A percentile compares a stretch with the other conserved stretches of the same genome.
phyloP scores from a whole-genome alignment of 257 asterid species.

The Gynochthodes officinalis region DNA sequence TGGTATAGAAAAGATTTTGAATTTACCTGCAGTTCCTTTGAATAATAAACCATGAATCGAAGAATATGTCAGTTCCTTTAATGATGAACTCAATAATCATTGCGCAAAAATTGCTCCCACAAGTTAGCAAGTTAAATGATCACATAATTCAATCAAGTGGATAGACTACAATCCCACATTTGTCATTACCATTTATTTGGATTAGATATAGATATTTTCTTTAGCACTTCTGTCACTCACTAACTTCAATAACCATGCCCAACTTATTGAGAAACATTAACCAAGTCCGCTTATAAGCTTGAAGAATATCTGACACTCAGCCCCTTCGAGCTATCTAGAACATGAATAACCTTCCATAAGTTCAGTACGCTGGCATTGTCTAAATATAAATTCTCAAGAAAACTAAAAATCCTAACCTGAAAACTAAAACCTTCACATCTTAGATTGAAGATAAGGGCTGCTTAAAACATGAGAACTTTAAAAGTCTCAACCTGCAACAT shows the following conservation, averaged over 20 bases:
- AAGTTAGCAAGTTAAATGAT: background rate
- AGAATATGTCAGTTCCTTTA: background rate
- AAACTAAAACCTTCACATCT: background rate
- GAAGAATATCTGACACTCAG: background rate
- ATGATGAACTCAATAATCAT: background rate
- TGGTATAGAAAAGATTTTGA: background rate
- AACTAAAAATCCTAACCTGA: background rate
- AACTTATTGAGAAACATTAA: background rate
- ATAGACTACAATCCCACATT: background rate
- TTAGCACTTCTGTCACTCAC: background rate
- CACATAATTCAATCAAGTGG: background rate
- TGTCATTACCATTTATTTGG: background rate
- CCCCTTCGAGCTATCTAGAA: background rate
- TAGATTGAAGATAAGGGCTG: background rate
- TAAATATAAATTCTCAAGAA: background rate
- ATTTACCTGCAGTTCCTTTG: background rate
- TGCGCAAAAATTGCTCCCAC: background rate
- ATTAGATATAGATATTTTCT: too few species aligned
- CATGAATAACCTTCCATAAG: background rate
- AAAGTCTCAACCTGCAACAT: background rate
- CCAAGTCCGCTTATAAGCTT: background rate
- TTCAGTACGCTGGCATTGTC: background rate
- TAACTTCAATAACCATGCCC: background rate
- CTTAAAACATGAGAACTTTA: background rate
- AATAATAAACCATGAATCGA: background rate